Conservation (phyloP, 345 rosid genomes). For the Schrenkiella parvula region DNA sequence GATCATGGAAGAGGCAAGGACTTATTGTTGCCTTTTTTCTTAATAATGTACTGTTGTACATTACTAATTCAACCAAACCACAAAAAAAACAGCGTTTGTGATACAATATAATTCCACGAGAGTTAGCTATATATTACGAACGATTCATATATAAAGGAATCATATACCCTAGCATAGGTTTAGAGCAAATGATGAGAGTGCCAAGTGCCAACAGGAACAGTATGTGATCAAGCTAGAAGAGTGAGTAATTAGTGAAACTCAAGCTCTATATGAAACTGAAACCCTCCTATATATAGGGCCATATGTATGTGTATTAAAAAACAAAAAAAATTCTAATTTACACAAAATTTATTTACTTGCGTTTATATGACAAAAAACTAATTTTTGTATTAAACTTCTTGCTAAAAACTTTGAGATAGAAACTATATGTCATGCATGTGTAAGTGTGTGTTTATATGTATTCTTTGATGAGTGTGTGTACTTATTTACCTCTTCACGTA, state of each 20-base stretch:
- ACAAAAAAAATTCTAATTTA: too few relatives aligned
- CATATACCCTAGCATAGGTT: background rate
- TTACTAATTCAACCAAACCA: background rate
- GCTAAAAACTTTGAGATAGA: background rate
- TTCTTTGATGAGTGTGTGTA: background rate
- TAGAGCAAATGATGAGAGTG: background rate
- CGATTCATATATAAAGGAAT: background rate
- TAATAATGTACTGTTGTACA: too few relatives aligned
- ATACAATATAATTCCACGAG: background rate
- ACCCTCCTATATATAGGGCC: too few relatives aligned
- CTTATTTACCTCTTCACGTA: conserved; percentile 39
- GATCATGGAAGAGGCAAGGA: background rate
- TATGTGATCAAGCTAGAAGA: too few relatives aligned
- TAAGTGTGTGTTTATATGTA: background rate
- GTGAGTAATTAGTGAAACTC: too few relatives aligned
- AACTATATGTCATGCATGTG: background rate
- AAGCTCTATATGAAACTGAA: too few relatives aligned
- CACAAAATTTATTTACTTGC: too few relatives aligned
- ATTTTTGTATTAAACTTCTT: background rate
- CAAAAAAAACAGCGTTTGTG: background rate
- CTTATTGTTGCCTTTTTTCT: too few relatives aligned
- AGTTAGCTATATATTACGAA: background rate
- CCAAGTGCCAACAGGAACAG: too few relatives aligned
- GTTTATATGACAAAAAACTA: too few relatives aligned
- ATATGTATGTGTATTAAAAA: too few relatives aligned